Evolutionary conservation across 2,329 filamentous ascomycete species (phyloP).

Genomic region (Zalaria sp.): DNA sequence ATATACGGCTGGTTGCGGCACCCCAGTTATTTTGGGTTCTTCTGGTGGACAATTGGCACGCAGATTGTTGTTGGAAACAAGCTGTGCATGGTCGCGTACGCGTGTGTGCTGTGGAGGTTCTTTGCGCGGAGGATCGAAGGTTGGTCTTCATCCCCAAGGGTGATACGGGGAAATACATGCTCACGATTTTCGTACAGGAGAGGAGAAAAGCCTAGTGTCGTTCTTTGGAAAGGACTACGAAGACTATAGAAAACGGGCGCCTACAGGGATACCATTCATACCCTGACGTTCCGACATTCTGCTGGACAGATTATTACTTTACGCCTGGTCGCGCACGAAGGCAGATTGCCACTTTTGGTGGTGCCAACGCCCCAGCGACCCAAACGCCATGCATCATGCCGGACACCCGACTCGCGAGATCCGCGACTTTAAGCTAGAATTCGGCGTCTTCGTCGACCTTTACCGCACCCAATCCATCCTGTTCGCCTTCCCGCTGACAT

Average conservation of each 20-base stretch:
- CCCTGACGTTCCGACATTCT: too few species aligned
- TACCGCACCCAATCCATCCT: too few species aligned
- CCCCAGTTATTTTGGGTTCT: slow-evolving; percentile 95
- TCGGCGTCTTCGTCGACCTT: too few species aligned
- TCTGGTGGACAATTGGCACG: slow-evolving; percentile 94
- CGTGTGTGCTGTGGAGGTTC: slow-evolving; percentile 68
- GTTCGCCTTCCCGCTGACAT: too few species aligned
- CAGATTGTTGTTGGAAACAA: slow-evolving; percentile 80
- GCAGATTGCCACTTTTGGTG: too few species aligned
- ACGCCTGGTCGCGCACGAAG: too few species aligned
- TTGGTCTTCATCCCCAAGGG: slow-evolving; percentile 24
- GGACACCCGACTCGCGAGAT: too few species aligned
- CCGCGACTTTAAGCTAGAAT: too few species aligned
- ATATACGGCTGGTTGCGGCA: slow-evolving; percentile 67
- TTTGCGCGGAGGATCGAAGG: slow-evolving; percentile 58
- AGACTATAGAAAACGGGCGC: slow-evolving; percentile 55
- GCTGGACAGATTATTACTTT: too few species aligned
- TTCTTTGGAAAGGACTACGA: slow-evolving; percentile 82
- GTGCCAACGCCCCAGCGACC: too few species aligned
- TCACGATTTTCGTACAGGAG: slow-evolving; percentile 32
- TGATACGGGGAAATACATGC: neutral
- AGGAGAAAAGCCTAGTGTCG: slow-evolving; percentile 61
- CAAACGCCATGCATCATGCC: too few species aligned
- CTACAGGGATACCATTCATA: slow-evolving; percentile 72
- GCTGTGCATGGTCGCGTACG: slow-evolving; percentile 62